Percentiles rank a stretch among this genome's conserved stretches.
These are phyloP conservation scores for Aspergillus sp. DNA, from an alignment of 2,329 filamentous ascomycete genomes.

Conservation along the genomic window DNA sequence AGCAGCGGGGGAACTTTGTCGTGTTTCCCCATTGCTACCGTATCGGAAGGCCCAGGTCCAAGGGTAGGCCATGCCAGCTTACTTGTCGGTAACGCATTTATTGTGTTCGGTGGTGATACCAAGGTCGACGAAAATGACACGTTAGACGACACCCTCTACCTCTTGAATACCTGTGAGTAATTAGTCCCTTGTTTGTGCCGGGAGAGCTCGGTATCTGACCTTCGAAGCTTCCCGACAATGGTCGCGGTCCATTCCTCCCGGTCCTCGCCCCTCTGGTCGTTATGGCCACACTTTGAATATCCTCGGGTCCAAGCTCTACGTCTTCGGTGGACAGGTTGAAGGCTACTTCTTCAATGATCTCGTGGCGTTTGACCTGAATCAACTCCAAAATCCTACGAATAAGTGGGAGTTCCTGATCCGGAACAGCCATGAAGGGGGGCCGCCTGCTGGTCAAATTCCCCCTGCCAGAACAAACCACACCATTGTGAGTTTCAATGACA, in stretches of 20 bases:
- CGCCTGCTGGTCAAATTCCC: slow-evolving; percentile 66
- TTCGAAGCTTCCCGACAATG: slow-evolving; percentile 89
- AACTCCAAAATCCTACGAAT: slow-evolving; percentile 85
- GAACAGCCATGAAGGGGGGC: slow-evolving; percentile 61
- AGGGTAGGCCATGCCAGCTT: slow-evolving; percentile 92
- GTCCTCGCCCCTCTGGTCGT: slow-evolving; percentile 79
- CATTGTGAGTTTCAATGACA: slow-evolving; percentile 87
- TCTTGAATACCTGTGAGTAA: slow-evolving; percentile 91
- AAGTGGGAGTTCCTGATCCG: slow-evolving; percentile 91
- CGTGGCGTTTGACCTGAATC: slow-evolving; percentile 91
- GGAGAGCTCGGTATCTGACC: slow-evolving; percentile 13
- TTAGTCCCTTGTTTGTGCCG: neutral
- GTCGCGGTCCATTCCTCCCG: slow-evolving; percentile 88
- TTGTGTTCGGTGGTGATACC: slow-evolving; percentile 97
- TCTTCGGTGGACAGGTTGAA: slow-evolving; percentile 96
- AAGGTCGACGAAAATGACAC: slow-evolving; percentile 92
- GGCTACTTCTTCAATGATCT: slow-evolving; percentile 98
- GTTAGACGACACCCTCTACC: slow-evolving; percentile 91
- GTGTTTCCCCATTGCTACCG: slow-evolving; percentile 88
- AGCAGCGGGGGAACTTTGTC: slow-evolving; percentile 76
- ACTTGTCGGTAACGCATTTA: slow-evolving; percentile 96
- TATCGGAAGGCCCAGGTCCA: slow-evolving; percentile 89
- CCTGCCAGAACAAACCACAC: slow-evolving; percentile 94
- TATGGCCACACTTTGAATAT: slow-evolving; percentile 98
- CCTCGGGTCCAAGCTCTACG: slow-evolving; percentile 91